Evolutionary conservation across 2,329 filamentous ascomycete genomes (phyloP).

Genomic region (Didymella lethalis): DNA sequence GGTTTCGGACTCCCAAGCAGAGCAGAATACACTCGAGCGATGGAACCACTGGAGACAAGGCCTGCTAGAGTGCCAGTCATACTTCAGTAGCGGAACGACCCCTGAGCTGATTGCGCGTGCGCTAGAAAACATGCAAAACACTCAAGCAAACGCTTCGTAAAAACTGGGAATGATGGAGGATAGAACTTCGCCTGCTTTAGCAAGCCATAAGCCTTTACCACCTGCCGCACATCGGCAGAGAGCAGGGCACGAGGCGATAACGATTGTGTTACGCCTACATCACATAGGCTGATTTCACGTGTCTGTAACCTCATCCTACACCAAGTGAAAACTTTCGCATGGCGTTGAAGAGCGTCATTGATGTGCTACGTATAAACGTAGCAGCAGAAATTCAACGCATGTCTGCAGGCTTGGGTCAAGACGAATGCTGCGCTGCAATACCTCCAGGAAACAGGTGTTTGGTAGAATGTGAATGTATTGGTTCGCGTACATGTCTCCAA

Average conservation of each 20-base stretch:
- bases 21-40: conserved; percentile 9
- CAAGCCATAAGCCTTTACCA: no score
- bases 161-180: no score
- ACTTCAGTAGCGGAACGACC: conserved; percentile 1
- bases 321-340: neutral
- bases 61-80: neutral
- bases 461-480: conserved; percentile 27
- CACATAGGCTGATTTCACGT: neutral
- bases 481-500: conserved; percentile 31
- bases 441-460: neutral
- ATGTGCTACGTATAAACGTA: neutral
- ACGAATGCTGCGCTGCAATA: neutral
- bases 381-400: neutral
- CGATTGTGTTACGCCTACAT: neutral
- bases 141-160: neutral
- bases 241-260: neutral
- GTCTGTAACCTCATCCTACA: neutral
- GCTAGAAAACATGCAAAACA: conserved; percentile 13
- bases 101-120: conserved; percentile 12
- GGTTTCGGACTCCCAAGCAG: neutral
- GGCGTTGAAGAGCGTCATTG: neutral
- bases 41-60: conserved; percentile 18
- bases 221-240: no score
- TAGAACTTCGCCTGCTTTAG: no score
- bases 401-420: neutral